Conservation (phyloP, 805 yeast species). For the Starmerella powellii region DNA sequence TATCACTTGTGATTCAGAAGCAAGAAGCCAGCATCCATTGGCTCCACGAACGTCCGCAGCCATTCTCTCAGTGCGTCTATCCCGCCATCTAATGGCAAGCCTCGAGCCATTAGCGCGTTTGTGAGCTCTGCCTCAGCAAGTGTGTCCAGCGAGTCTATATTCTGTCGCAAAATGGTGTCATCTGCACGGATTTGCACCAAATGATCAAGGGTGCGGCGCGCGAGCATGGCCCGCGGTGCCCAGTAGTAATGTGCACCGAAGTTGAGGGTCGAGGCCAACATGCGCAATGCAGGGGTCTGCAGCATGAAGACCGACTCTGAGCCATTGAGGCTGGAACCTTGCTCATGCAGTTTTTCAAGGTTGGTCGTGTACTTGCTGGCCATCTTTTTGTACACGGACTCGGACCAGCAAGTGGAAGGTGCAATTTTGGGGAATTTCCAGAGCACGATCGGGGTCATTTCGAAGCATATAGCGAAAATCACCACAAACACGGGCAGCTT, state of each 20-base stretch:
- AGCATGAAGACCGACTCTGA: conserved; percentile 17
- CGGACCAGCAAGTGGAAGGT: conserved; percentile 44
- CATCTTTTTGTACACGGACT: conserved; percentile 5
- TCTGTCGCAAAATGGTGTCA: conserved; percentile 16
- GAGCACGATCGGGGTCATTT: conserved; percentile 43
- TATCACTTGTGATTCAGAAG: too few species aligned
- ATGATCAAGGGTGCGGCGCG: conserved; percentile 14
- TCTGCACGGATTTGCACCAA: conserved; percentile 20
- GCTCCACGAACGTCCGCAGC: conserved; percentile 21
- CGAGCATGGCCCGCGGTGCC: conserved; percentile 11
- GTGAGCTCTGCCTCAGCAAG: conserved; percentile 15
- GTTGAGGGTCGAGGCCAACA: conserved; percentile 12
- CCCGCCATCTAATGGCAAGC: conserved; percentile 14
- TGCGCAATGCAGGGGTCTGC: conserved; percentile 3
- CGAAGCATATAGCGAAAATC: conserved; percentile 44
- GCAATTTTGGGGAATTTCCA: conserved; percentile 43
- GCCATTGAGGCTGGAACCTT: conserved; percentile 5
- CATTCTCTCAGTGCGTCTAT: conserved; percentile 10
- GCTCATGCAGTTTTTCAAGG: not conserved
- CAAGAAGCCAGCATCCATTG: conserved; percentile 23
- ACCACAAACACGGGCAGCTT: conserved; percentile 51
- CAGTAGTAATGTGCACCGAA: conserved; percentile 11
- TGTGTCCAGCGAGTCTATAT: conserved; percentile 3
- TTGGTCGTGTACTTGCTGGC: not conserved
- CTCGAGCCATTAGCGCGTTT: conserved; percentile 19